A percentile compares a stretch with the other conserved stretches of the same genome.
Conservation (phyloP, 2,329 filamentous ascomycete genomes). For the Trichoderma polysporum region DNA sequence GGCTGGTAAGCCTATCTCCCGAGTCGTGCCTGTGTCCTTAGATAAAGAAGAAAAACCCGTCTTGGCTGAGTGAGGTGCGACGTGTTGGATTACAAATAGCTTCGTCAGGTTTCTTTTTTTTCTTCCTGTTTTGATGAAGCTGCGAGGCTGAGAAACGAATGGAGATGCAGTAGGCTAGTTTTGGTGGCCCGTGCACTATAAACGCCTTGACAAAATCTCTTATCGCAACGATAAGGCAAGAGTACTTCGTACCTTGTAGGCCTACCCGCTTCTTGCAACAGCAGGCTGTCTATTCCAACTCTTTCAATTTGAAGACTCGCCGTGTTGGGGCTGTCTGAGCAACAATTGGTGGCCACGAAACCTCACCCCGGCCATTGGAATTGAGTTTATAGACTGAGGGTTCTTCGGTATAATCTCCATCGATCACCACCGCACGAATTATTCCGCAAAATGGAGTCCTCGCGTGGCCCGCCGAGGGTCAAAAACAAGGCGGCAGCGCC, state of each 20-base stretch:
- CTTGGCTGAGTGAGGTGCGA: neutral
- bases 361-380: neutral
- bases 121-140: neutral
- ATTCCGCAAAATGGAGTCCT: constrained; percentile 71
- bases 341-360: neutral
- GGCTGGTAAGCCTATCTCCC: neutral
- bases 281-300: neutral
- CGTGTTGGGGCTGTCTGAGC: neutral
- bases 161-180: constrained; percentile 21
- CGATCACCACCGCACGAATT: neutral
- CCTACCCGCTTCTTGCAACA: neutral
- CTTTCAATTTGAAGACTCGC: constrained; percentile 30
- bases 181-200: constrained; percentile 23
- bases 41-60: neutral
- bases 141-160: constrained; percentile 28
- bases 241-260: neutral
- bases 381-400: neutral
- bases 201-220: neutral
- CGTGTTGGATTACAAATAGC: neutral
- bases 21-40: neutral
- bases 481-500: constrained; percentile 97
- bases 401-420: neutral
- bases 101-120: constrained; percentile 24
- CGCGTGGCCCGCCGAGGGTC: constrained; percentile 89
- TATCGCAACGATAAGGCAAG: constrained; percentile 19